Evolutionary conservation across 2,329 filamentous ascomycete genomes (phyloP).

Genomic region (Paraphaeosphaeria minitans): DNA sequence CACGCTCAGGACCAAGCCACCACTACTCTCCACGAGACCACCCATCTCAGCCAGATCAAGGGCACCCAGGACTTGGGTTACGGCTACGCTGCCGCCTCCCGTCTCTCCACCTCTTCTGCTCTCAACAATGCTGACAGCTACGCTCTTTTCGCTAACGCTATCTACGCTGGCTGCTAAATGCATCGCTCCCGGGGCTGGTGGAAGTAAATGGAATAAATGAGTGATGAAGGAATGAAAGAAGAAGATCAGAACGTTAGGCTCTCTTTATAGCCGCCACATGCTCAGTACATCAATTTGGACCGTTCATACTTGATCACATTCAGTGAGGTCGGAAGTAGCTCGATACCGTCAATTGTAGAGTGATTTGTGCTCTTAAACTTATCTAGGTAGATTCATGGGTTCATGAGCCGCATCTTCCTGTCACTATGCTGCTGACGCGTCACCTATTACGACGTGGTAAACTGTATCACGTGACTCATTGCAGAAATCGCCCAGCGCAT

Average conservation of each 20-base stretch:
- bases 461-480: too few species aligned
- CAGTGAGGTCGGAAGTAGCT: too few species aligned
- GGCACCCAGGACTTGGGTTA: slow-evolving; percentile 61
- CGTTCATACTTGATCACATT: too few species aligned
- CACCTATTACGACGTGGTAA: too few species aligned
- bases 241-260: neutral
- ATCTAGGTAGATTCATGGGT: too few species aligned
- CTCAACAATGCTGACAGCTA: slow-evolving; percentile 67
- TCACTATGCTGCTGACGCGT: too few species aligned
- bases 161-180: slow-evolving; percentile 17
- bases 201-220: neutral
- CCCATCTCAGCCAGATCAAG: slow-evolving; percentile 60
- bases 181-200: neutral
- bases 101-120: slow-evolving; percentile 55
- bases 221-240: neutral
- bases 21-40: slow-evolving; percentile 68
- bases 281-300: neutral
- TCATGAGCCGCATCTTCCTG: too few species aligned
- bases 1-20: slow-evolving; percentile 67
- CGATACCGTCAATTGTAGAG: too few species aligned
- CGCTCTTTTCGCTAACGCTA: slow-evolving; percentile 55
- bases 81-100: slow-evolving; percentile 57
- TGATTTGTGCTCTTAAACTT: too few species aligned
- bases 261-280: neutral
- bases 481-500: neutral